These are phyloP conservation scores for Solanum medicagineum DNA, from an alignment of 257 asterid genomes.

Conservation along the genomic window DNA sequence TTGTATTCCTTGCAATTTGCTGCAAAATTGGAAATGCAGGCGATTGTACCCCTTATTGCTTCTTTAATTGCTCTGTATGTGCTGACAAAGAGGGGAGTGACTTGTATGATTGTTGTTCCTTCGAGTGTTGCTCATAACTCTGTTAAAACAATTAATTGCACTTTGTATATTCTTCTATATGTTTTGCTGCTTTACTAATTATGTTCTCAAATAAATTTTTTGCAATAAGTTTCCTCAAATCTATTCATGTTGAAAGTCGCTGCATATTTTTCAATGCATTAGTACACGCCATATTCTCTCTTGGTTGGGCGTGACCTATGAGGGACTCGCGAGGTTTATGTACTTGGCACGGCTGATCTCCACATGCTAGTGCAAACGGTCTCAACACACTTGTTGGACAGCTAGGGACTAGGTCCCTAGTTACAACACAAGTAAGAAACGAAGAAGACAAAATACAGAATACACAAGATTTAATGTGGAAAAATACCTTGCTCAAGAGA, in stretches of 20 bases:
- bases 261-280: neutral
- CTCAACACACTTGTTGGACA: neutral
- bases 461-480: too few species aligned
- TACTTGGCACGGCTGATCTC: neutral
- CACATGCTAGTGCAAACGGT: neutral
- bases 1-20: neutral
- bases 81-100: neutral
- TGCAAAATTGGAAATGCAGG: neutral
- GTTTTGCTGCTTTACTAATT: too few species aligned
- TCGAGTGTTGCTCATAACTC: neutral
- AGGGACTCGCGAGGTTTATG: neutral
- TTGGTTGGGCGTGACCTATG: neutral
- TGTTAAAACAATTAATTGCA: neutral
- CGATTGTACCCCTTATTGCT: neutral
- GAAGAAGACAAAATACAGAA: too few species aligned
- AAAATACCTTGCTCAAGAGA: too few species aligned
- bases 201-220: too few species aligned
- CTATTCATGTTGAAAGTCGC: neutral
- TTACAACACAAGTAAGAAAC: too few species aligned
- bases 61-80: neutral
- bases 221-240: neutral
- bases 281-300: neutral
- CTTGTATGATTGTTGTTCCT: neutral
- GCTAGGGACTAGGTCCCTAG: too few species aligned
- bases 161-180: neutral